These are phyloP conservation scores for Termitomyces heimii DNA, from an alignment of 768 basidiomycete species.

Conservation along the genomic window DNA sequence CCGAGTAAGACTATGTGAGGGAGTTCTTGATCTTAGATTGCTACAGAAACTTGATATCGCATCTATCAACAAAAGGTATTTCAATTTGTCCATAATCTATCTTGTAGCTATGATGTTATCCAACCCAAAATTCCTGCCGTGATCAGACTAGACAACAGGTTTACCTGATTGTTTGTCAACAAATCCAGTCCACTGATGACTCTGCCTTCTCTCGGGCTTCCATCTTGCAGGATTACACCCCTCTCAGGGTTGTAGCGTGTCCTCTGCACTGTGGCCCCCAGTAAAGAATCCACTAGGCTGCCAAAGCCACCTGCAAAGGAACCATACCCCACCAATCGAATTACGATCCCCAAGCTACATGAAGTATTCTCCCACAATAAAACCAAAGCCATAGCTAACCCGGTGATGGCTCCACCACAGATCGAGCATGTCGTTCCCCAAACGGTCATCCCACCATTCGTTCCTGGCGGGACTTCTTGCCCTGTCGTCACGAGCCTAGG, in stretches of 20 bases:
- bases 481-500: slow-evolving; percentile 80
- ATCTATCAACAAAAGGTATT: background rate
- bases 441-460: slow-evolving; percentile 81
- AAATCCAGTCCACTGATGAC: slow-evolving; percentile 61
- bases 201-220: slow-evolving; percentile 18
- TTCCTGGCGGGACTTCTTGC: slow-evolving; percentile 74
- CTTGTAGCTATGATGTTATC: slow-evolving; percentile 12
- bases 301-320: slow-evolving; percentile 67
- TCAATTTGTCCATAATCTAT: background rate
- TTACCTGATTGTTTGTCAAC: slow-evolving; percentile 77
- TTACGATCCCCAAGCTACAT: slow-evolving; percentile 41
- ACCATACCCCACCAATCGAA: slow-evolving; percentile 53
- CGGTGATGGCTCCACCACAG: slow-evolving; percentile 69
- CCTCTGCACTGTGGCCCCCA: slow-evolving; percentile 83
- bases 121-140: slow-evolving; percentile 25
- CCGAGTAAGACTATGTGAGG: too few relatives aligned
- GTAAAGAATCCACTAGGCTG: slow-evolving; percentile 79
- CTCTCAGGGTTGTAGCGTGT: slow-evolving; percentile 64
- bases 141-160: slow-evolving; percentile 33
- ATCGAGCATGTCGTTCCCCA: slow-evolving; percentile 72
- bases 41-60: background rate
- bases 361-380: slow-evolving; percentile 56
- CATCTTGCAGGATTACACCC: slow-evolving; percentile 62
- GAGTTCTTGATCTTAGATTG: too few relatives aligned
- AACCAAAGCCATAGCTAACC: slow-evolving; percentile 48